Evolutionary conservation across 2,329 filamentous ascomycete genomes (phyloP).

Genomic region (Alternaria triticimaculans): DNA sequence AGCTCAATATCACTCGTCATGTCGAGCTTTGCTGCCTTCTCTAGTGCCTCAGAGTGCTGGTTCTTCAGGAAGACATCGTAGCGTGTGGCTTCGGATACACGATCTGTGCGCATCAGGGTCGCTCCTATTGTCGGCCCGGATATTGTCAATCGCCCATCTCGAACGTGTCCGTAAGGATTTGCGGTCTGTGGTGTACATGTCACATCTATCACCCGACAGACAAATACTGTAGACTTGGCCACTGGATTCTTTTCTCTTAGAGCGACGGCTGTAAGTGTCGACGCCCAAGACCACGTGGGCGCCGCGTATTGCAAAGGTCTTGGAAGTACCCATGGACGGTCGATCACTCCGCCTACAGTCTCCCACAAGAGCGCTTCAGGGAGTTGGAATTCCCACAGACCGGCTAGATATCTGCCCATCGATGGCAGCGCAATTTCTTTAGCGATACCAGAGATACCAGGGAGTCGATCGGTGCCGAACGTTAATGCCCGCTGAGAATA

Average conservation of each 20-base stretch:
- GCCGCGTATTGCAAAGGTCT: neutral
- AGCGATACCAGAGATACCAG: neutral
- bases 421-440: rapidly evolving
- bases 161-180: neutral
- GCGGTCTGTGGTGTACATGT: neutral
- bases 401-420: neutral
- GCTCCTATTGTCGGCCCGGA: neutral
- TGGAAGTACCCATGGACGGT: neutral
- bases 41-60: too few species aligned
- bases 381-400: neutral
- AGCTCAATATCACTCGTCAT: neutral
- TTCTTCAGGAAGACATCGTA: neutral
- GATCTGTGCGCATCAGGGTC: neutral
- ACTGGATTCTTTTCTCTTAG: too few species aligned
- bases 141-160: neutral
- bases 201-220: neutral
- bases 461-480: neutral
- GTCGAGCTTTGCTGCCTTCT: rapidly evolving
- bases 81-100: rapidly evolving
- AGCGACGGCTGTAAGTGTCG: too few species aligned
- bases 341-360: rapidly evolving
- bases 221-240: neutral
- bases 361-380: rapidly evolving
- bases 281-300: neutral
- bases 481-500: neutral